Evolutionary conservation across 176 grass and related monocot species (phyloP).

Genomic region (Paspalum vaginatum): DNA sequence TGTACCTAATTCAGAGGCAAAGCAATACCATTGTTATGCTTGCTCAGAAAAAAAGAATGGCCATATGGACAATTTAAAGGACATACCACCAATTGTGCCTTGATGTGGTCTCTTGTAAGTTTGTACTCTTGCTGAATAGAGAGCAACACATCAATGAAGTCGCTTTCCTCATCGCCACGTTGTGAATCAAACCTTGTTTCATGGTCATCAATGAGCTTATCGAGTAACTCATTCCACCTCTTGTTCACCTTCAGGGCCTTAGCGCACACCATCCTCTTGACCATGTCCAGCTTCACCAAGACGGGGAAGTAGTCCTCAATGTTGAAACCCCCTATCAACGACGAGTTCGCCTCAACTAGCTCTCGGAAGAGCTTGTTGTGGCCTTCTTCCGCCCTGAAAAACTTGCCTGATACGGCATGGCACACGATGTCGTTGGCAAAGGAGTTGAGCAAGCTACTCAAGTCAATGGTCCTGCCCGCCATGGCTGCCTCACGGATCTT

Average conservation of each 20-base stretch:
- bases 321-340: conserved; percentile 41
- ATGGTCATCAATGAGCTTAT: conserved; percentile 45
- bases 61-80: too few relatives aligned
- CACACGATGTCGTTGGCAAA: conserved; percentile 44
- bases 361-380: conserved; percentile 35
- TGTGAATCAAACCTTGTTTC: not conserved
- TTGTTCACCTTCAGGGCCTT: conserved; percentile 14
- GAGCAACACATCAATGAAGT: conserved; percentile 26
- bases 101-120: not conserved
- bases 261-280: conserved; percentile 20
- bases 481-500: not conserved
- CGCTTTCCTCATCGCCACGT: not conserved
- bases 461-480: not conserved
- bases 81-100: not conserved
- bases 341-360: conserved; percentile 1
- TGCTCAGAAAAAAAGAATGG: too few relatives aligned
- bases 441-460: conserved; percentile 34
- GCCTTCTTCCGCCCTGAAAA: not conserved
- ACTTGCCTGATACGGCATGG: conserved; percentile 35
- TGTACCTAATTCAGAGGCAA: too few relatives aligned
- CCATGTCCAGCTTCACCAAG: not conserved
- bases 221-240: conserved; percentile 42
- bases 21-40: too few relatives aligned
- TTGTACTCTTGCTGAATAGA: conserved; percentile 3
- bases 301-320: conserved; percentile 43